Evolutionary conservation across 139 green algal genomes (phyloP), one percentile per base, ranked within the genome.

Genomic region (Chlamydomonas schloesseri): DNA sequence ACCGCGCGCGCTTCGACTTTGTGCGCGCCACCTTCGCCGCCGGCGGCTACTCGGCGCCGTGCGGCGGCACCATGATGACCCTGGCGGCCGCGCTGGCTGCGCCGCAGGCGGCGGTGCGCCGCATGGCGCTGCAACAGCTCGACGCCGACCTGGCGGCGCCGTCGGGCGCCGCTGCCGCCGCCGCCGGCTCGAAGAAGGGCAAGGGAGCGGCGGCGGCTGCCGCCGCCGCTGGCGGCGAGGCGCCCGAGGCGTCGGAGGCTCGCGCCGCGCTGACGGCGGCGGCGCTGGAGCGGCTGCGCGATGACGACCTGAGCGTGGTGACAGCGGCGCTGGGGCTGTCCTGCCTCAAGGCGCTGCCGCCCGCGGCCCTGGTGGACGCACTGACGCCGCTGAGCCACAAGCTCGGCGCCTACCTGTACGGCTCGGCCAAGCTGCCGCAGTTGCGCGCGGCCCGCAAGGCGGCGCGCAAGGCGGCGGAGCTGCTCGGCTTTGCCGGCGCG

Each of bases 61-160:
- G 70, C 18, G 73, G 31, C 42, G 57, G 75, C 53, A 67, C 23
- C 34, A 79, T 80, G 71, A 68, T 89, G 58, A 94, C 91, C n/a
- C 42, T 94, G 37, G 64, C 86, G 17, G 83, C 87, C 31, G 89
- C 89, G 18, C 73, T 93, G 1, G 55, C 58, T 37, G 83, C 92
- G 24, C 89, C 90, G 1, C 84, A 88, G n/a, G 87, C 91, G 20
- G 86, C 90, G 36, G 78, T 95, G 33, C 88, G 93, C 24, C 86
- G 88, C 20, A 89, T 91, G 90, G 90, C 89, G 47, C 36, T 94
- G 47, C 64, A 88, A 81, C 88, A 93, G 80, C 62, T 93, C 3
- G 88, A 88, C 71, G 37, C 67, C 13, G 70, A 91, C 33, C 55
- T 90, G 28, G 9, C 68, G 36, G 58, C 57, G 33, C n/a, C 47